These are phyloP conservation scores for Pythium dissimile DNA, from an alignment of 352 stramenopile genomes.

Conservation along the genomic window DNA sequence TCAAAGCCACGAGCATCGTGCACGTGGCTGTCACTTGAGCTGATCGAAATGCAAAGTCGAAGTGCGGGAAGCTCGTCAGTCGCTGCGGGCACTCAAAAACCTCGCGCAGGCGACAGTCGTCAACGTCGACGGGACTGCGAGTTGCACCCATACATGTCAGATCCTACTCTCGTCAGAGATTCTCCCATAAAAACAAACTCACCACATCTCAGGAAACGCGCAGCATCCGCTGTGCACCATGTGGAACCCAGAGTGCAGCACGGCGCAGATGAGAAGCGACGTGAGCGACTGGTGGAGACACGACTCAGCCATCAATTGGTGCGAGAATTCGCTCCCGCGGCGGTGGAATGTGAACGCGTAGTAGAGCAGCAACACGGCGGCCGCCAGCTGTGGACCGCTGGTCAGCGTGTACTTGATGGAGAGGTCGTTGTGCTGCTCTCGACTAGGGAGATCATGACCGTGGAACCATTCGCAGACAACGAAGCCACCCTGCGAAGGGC, in stretches of 20 bases:
- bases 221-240: constrained; percentile 50
- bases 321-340: constrained; percentile 35
- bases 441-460: constrained; percentile 36
- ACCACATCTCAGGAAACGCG: constrained; percentile 50
- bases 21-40: constrained; percentile 45
- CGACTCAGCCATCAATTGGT: constrained; percentile 51
- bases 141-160: too few relatives aligned
- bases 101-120: constrained; percentile 27
- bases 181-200: not conserved
- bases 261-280: constrained; percentile 33
- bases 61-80: constrained; percentile 27
- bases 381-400: constrained; percentile 38
- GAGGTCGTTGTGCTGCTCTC: constrained; percentile 33
- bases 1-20: constrained; percentile 34
- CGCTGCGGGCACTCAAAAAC: constrained; percentile 42
- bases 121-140: constrained; percentile 40
- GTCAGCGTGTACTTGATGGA: constrained; percentile 57
- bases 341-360: constrained; percentile 58
- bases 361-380: constrained; percentile 47
- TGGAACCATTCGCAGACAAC: constrained; percentile 53
- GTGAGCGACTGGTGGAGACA: constrained; percentile 47
- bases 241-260: constrained; percentile 48
- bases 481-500: not conserved
- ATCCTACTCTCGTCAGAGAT: too few relatives aligned
- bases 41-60: constrained; percentile 36